These are phyloP conservation scores for Thermothielavioides terrestris DNA, from an alignment of 495 filamentous ascomycete genomes.

Conservation along the genomic window DNA sequence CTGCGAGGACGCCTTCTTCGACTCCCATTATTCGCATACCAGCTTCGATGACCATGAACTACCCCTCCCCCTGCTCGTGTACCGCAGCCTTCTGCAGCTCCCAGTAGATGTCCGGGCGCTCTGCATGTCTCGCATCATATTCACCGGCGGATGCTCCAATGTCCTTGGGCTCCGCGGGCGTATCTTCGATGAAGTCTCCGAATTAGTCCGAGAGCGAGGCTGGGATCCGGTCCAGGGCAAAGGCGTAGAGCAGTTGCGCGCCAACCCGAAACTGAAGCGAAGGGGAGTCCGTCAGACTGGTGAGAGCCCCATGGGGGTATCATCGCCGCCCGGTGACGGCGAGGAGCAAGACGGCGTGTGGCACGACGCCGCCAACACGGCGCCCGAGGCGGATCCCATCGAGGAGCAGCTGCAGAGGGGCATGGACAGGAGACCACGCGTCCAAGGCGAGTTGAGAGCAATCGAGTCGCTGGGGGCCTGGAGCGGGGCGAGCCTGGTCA, in stretches of 20 bases:
- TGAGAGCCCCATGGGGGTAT: slow-evolving; percentile 13
- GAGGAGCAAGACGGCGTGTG: slow-evolving; percentile 25
- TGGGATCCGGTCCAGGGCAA: slow-evolving; percentile 71
- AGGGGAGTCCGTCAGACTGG: slow-evolving; percentile 26
- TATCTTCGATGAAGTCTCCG: slow-evolving; percentile 63
- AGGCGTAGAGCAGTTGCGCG: slow-evolving; percentile 46
- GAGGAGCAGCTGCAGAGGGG: slow-evolving; percentile 52
- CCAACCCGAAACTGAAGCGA: slow-evolving; percentile 43
- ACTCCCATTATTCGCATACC: slow-evolving; percentile 33
- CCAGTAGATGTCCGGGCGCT: slow-evolving; percentile 72
- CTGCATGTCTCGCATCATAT: slow-evolving; percentile 85
- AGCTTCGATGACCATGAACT: slow-evolving; percentile 78
- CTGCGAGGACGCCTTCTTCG: slow-evolving; percentile 68
- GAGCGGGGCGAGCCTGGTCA: slow-evolving; percentile 77
- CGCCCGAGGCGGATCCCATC: slow-evolving; percentile 52
- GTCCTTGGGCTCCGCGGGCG: slow-evolving; percentile 77
- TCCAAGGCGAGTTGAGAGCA: slow-evolving; percentile 56
- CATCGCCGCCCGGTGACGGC: neutral
- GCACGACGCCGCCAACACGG: slow-evolving; percentile 36
- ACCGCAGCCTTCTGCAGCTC: slow-evolving; percentile 62
- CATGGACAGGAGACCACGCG: slow-evolving; percentile 38
- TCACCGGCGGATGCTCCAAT: slow-evolving; percentile 73
- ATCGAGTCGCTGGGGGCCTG: slow-evolving; percentile 81
- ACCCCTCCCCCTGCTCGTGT: slow-evolving; percentile 63
- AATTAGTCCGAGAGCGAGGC: slow-evolving; percentile 53